These are phyloP conservation scores for Fusarium sp. DNA, from an alignment of 2,329 filamentous ascomycete species.

Conservation along the genomic window DNA sequence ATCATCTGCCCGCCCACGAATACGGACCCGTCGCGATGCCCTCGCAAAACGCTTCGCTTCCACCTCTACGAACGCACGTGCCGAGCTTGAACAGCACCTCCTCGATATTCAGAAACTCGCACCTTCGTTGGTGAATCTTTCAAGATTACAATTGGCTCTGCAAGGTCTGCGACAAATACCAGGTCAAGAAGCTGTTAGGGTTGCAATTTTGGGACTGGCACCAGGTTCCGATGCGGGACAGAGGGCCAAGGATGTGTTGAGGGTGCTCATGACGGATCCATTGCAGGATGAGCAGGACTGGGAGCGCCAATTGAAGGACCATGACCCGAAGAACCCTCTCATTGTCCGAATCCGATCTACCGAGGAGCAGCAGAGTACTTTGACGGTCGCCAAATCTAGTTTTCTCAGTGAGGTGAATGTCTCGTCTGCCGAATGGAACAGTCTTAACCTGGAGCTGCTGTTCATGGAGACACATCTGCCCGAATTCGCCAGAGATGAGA, in stretches of 20 bases:
- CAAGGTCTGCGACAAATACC: slow-evolving; percentile 68
- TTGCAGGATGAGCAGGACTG: slow-evolving; percentile 70
- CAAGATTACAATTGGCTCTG: slow-evolving; percentile 76
- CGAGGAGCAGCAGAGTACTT: slow-evolving; percentile 44
- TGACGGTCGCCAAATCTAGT: slow-evolving; percentile 47
- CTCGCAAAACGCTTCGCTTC: slow-evolving; percentile 48
- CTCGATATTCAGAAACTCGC: slow-evolving; percentile 70
- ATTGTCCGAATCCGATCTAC: slow-evolving; percentile 66
- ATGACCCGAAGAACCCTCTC: slow-evolving; percentile 66
- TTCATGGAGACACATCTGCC: slow-evolving; percentile 63
- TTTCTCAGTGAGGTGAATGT: slow-evolving; percentile 69
- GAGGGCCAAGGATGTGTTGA: slow-evolving; percentile 73
- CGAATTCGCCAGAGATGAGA: slow-evolving; percentile 47
- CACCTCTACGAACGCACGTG: slow-evolving; percentile 47
- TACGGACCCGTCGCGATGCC: slow-evolving; percentile 40
- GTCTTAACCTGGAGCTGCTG: slow-evolving; percentile 72
- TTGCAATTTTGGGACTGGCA: slow-evolving; percentile 66
- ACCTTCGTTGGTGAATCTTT: slow-evolving; percentile 72
- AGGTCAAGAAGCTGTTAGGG: slow-evolving; percentile 67
- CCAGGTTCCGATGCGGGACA: slow-evolving; percentile 53
- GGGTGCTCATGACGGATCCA: slow-evolving; percentile 77
- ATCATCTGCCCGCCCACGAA: slow-evolving; percentile 35
- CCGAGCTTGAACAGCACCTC: slow-evolving; percentile 69
- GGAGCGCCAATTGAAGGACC: slow-evolving; percentile 70
- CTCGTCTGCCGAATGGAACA: slow-evolving; percentile 70